A percentile compares a stretch with the other conserved stretches of the same genome.
These are phyloP conservation scores for Penicillium occitanis DNA, from an alignment of 2,329 filamentous ascomycete species.

Conservation along the genomic window DNA sequence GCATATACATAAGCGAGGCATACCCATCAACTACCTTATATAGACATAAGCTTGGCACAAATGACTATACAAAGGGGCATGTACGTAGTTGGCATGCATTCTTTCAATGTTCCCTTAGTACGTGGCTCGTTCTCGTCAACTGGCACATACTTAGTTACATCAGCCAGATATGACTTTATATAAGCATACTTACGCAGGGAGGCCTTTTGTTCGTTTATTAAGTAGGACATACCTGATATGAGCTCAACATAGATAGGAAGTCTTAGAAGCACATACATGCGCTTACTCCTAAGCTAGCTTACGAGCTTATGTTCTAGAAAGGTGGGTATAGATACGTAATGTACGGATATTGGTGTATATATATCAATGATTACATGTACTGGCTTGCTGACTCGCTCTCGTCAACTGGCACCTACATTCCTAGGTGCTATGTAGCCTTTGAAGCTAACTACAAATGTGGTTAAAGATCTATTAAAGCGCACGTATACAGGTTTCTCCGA, in stretches of 20 bases:
- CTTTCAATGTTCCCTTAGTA: background rate
- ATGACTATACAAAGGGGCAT: background rate
- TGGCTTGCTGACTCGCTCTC: too few species aligned
- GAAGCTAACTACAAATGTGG: background rate
- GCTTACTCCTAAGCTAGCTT: background rate
- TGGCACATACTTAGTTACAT: background rate
- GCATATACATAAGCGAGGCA: background rate
- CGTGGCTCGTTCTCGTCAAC: background rate
- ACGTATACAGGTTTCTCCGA: background rate
- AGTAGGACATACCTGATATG: background rate
- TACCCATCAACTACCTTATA: background rate
- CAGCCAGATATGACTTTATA: too few species aligned
- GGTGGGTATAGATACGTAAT: too few species aligned
- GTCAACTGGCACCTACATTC: too few species aligned
- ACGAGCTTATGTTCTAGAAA: background rate
- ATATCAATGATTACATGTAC: too few species aligned
- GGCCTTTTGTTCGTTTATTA: too few species aligned
- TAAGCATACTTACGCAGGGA: too few species aligned
- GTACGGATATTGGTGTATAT: too few species aligned
- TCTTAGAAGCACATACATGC: background rate
- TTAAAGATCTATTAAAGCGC: background rate
- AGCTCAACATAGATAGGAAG: background rate
- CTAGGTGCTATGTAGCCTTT: background rate
- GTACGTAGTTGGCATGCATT: background rate
- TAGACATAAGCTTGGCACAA: background rate